Conservation (phyloP, 345 rosid species). For the Aquilaria malaccensis region DNA sequence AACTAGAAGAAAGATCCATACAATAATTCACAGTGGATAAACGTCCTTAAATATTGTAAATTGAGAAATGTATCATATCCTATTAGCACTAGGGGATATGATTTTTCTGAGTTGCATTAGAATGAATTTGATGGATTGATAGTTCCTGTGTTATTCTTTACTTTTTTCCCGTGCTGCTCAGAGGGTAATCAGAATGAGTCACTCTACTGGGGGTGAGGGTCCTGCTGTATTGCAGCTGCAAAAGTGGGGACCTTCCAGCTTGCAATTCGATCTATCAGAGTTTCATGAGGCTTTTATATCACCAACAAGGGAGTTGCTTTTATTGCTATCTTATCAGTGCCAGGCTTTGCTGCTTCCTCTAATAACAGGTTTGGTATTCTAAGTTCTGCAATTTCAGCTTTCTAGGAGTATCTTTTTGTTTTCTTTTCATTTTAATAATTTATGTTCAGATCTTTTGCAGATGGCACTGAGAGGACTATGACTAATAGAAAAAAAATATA, state of each 20-base stretch:
- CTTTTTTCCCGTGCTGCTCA: too few species aligned
- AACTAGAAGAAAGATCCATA: too few species aligned
- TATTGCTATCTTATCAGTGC: conserved; percentile 59
- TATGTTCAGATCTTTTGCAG: background rate
- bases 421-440: background rate
- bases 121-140: too few species aligned
- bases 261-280: conserved; percentile 58
- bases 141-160: too few species aligned
- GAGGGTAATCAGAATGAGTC: conserved; percentile 40
- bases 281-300: conserved; percentile 88
- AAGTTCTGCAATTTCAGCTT: too few species aligned
- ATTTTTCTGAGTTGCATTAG: too few species aligned
- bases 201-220: conserved; percentile 34
- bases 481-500: too few species aligned
- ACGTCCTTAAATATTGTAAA: too few species aligned
- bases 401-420: conserved; percentile 8
- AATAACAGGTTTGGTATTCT: conserved; percentile 30
- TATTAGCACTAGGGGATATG: too few species aligned
- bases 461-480: background rate
- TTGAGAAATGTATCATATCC: too few species aligned
- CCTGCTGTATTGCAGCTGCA: conserved; percentile 67
- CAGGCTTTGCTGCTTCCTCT: conserved; percentile 79
- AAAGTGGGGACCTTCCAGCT: conserved; percentile 62
- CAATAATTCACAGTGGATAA: too few species aligned
- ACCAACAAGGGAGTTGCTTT: conserved; percentile 64